Percentiles rank a stretch among this genome's conserved stretches.
Conservation (phyloP, 352 stramenopile species). For the Blastocystis sp. region DNA sequence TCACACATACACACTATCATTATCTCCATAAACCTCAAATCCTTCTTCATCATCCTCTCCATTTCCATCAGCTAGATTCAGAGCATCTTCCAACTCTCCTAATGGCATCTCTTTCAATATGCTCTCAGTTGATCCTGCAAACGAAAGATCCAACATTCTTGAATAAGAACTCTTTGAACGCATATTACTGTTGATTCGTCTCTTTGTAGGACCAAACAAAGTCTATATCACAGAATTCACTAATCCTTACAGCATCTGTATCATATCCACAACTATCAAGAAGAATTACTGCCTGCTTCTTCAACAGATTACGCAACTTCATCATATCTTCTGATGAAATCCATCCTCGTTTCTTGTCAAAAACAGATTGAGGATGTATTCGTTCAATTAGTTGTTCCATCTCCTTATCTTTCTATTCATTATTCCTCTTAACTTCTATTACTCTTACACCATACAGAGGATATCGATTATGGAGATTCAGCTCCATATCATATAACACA, state of each 20-base stretch:
- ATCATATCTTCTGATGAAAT: not conserved
- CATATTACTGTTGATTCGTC: not conserved
- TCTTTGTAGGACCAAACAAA: not conserved
- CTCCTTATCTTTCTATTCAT: not conserved
- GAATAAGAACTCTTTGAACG: not conserved
- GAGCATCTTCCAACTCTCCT: not conserved
- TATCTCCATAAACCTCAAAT: not conserved
- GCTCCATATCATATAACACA: not conserved
- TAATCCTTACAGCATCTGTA: not conserved
- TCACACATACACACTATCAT: not conserved
- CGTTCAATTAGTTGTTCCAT: not conserved
- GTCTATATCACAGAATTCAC: not conserved
- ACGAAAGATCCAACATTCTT: not conserved
- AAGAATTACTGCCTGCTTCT: conserved; percentile 3
- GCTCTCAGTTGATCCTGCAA: not conserved
- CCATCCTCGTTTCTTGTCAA: not conserved
- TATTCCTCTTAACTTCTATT: not conserved
- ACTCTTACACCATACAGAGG: not conserved
- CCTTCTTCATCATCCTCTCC: not conserved
- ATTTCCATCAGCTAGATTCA: not conserved
- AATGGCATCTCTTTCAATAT: conserved; percentile 17
- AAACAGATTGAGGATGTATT: not conserved
- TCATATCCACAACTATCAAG: not conserved
- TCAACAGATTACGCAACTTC: not conserved
- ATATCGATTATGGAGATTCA: conserved; percentile 29